phyloP scores from a whole-genome alignment of 208 protist species.

The Leptomonas pyrrhocoris region DNA sequence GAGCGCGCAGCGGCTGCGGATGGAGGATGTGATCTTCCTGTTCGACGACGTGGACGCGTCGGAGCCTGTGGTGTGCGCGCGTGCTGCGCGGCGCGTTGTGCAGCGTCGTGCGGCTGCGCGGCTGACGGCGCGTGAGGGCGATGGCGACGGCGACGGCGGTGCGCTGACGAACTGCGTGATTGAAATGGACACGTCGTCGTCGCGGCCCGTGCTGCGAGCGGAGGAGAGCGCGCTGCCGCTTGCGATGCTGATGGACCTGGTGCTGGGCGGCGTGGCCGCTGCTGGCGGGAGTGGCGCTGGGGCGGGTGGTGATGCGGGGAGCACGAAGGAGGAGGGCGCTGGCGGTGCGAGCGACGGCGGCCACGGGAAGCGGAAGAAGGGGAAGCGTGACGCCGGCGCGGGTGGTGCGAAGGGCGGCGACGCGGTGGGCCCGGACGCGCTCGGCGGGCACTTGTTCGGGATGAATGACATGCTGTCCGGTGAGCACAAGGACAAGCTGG shows the following conservation, averaged over 20 bases:
- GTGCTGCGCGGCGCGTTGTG: constrained; percentile 43
- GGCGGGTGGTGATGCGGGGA: not conserved
- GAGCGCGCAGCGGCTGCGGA: constrained; percentile 35
- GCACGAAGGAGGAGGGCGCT: not conserved
- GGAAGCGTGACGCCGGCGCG: not conserved
- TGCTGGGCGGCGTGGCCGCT: constrained; percentile 16
- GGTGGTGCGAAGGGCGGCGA: constrained; percentile 5
- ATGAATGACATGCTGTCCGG: constrained; percentile 19
- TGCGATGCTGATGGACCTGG: too few relatives aligned
- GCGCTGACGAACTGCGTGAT: constrained; percentile 32
- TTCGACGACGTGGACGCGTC: constrained; percentile 84
- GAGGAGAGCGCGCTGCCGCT: constrained; percentile 27
- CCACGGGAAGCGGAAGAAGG: constrained; percentile 1
- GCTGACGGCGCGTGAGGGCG: constrained; percentile 27
- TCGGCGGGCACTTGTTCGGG: constrained; percentile 13
- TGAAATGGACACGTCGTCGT: constrained; percentile 33
- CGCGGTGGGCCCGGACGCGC: not conserved
- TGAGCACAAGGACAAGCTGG: constrained; percentile 58
- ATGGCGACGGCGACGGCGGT: not conserved
- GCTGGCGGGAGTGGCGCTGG: too few relatives aligned
- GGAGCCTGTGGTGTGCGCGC: constrained; percentile 70
- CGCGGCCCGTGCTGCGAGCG: constrained; percentile 10
- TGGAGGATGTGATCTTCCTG: constrained; percentile 88
- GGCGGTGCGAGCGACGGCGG: not conserved
- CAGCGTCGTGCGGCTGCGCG: constrained; percentile 27